These are phyloP conservation scores for Pyrrhoderma lamaoense DNA, from an alignment of 1,284 basidiomycete species.

Conservation along the genomic window DNA sequence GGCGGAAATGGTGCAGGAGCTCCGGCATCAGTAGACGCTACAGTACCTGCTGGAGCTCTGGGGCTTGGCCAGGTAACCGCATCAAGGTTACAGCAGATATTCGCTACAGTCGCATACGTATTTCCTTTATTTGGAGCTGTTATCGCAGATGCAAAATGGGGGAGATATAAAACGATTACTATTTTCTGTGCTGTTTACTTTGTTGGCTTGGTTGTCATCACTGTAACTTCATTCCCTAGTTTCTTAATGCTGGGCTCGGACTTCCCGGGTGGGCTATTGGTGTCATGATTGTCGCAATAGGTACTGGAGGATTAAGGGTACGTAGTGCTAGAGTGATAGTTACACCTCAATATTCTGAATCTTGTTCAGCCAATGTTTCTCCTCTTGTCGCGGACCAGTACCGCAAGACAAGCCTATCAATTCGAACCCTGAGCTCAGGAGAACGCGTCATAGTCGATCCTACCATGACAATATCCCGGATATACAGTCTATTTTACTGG, in stretches of 20 bases:
- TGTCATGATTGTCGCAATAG: conserved; percentile 37
- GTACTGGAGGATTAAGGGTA: conserved; percentile 23
- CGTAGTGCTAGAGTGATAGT: neutral
- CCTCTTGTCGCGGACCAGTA: conserved; percentile 57
- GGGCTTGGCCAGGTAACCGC: conserved; percentile 21
- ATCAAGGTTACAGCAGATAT: conserved; percentile 36
- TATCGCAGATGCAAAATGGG: conserved; percentile 49
- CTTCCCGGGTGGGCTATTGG: conserved; percentile 25
- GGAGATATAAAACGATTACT: conserved; percentile 56
- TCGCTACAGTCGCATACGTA: conserved; percentile 42
- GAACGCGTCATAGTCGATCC: conserved; percentile 61
- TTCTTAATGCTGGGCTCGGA: conserved; percentile 19
- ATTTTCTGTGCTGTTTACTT: conserved; percentile 38
- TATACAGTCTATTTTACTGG: conserved; percentile 45
- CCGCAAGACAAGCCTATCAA: conserved; percentile 34
- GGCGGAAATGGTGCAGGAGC: conserved; percentile 45
- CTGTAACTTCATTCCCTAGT: conserved; percentile 14
- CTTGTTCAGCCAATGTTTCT: conserved; percentile 47
- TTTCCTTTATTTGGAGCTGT: conserved; percentile 44
- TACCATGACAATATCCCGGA: conserved; percentile 42
- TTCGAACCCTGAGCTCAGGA: conserved; percentile 42
- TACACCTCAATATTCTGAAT: conserved; percentile 31
- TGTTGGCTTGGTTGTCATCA: conserved; percentile 21
- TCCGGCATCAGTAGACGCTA: conserved; percentile 30
- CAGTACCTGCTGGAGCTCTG: conserved; percentile 42